Conservation (phyloP, 352 stramenopile species). For the Globisporangium radiosum region DNA sequence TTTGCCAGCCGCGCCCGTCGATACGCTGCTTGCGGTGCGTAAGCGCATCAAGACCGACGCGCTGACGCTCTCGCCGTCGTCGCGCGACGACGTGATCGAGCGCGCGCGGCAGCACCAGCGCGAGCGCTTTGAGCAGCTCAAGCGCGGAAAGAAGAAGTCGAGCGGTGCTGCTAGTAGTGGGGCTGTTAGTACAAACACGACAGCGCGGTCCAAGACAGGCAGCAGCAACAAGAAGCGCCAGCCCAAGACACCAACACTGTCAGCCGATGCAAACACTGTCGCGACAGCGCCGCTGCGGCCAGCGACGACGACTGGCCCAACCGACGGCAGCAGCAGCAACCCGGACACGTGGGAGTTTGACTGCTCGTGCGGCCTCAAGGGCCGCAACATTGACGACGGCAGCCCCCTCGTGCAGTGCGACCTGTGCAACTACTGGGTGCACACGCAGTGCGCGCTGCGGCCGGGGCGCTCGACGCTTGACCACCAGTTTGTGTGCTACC, state of each 20-base stretch:
- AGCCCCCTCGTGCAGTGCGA: constrained; percentile 32
- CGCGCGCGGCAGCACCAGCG: constrained; percentile 28
- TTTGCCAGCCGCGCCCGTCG: constrained; percentile 47
- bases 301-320: background rate
- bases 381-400: constrained; percentile 50
- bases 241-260: constrained; percentile 4
- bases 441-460: constrained; percentile 12
- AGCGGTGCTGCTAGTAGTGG: background rate
- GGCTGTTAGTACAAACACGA: background rate
- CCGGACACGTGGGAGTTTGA: constrained; percentile 57
- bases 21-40: constrained; percentile 44
- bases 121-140: constrained; percentile 26
- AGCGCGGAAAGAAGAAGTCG: constrained; percentile 23
- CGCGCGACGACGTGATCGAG: constrained; percentile 33
- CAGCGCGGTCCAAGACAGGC: background rate
- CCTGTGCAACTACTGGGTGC: constrained; percentile 29
- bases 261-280: background rate
- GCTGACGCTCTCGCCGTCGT: constrained; percentile 32
- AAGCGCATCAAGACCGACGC: constrained; percentile 50
- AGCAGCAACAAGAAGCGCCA: constrained; percentile 21
- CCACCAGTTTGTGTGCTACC: constrained; percentile 8
- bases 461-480: constrained; percentile 3
- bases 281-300: constrained; percentile 1
- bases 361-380: constrained; percentile 48
- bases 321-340: constrained; percentile 2